Evolutionary conservation across 441 rosid genomes (phyloP).

Genomic region (Codiaeum variegatum): DNA sequence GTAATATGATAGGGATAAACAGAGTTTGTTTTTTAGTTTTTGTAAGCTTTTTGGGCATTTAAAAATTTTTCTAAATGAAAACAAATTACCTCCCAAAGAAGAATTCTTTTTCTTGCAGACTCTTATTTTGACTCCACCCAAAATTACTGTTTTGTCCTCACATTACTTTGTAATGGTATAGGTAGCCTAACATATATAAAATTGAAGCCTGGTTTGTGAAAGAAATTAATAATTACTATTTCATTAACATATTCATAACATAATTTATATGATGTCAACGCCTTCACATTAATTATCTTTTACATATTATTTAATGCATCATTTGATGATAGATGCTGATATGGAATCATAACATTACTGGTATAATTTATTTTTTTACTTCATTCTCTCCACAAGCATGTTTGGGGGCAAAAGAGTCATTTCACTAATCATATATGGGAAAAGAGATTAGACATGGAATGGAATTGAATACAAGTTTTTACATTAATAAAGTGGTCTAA

Average conservation of each 20-base stretch:
- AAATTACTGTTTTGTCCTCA: constrained; percentile 13
- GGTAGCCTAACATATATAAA: background rate
- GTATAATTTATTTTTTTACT: no score
- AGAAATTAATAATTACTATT: no score
- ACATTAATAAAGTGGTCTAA: background rate
- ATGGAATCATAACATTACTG: no score
- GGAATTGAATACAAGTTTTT: no score
- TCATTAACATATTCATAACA: background rate
- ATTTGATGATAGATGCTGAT: no score
- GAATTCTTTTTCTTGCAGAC: constrained; percentile 9
- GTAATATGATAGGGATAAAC: constrained; percentile 16
- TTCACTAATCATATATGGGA: background rate
- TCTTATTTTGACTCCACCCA: constrained; percentile 14
- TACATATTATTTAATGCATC: no score
- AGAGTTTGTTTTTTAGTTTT: constrained; percentile 23
- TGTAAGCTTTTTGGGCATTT: constrained; percentile 12
- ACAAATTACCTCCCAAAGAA: constrained; percentile 14
- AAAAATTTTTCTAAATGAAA: background rate
- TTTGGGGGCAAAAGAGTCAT: background rate
- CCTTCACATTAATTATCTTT: no score
- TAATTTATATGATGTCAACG: no score
- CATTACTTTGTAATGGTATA: background rate
- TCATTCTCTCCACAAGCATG: no score
- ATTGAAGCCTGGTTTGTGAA: background rate
- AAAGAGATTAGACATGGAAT: background rate